Evolutionary conservation across 176 grass and related monocot genomes (phyloP), one percentile per base, ranked within the genome.

Genomic region (Tillandsia fasciculata): DNA sequence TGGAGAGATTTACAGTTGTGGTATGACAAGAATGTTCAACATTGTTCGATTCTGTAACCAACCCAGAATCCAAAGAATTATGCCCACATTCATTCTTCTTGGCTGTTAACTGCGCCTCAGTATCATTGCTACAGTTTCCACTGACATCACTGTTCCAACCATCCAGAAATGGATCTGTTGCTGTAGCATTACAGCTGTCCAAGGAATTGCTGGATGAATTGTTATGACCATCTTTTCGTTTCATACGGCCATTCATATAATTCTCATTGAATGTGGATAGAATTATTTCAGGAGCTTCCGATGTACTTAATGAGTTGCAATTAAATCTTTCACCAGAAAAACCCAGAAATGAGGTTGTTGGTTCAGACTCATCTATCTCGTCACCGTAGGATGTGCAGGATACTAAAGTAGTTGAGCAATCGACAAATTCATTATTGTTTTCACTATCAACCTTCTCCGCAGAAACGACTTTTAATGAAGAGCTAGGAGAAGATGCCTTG

Each of bases 361-460:
- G 51, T 76, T 73, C 77, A 79, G 75, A 79, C 17, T 73, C 68
- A 52, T 84, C 84, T 20, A 66, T 74, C 28, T 87, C 84, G 74
- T 91, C 81, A 72, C 76, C 79, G 76, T 64, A 77, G 53, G 81
- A 87, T 8, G 52, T 71, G 18, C 65, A 77, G 3, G 69, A 87
- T 53, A 64, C 69, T 61, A 82, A 84, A 67, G 67, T 48, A 66
- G 47, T 77, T 74, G 81, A 75, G 69, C 77, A 83, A 68, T 70
- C 73, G 66, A 23, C 70, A 64, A 73, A 84, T 63, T 78, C 74
- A 78, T 77, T 69, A 65, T 78, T 84, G 75, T 82, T 82, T 84
- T 81, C 72, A 66, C 84, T 84, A 61, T 82, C 81, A 84, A 70
- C 75, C 53, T 82, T 82, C 51, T 83, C 84, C 64, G 80, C 73